Conservation (phyloP, 305 asterid genomes). For the Rubia tinctorum region DNA sequence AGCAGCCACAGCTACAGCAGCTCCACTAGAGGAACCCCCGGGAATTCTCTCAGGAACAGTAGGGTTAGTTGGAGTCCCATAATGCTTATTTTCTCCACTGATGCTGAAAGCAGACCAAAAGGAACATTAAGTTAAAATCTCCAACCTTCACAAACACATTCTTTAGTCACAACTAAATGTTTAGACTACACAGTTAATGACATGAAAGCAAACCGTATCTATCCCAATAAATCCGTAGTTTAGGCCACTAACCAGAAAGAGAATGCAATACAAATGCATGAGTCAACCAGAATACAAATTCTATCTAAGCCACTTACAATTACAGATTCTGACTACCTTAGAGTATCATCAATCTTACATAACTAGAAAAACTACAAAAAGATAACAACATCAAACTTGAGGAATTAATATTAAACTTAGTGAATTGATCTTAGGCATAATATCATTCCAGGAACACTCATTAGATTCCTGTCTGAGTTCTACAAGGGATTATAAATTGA, state of each 20-base stretch:
- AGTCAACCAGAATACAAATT: not conserved
- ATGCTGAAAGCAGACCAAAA: conserved; percentile 39
- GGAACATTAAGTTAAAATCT: conserved; percentile 5
- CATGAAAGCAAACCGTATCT: not conserved
- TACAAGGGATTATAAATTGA: not conserved
- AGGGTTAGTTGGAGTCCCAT: conserved; percentile 91
- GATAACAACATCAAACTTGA: not conserved
- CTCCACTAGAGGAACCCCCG: conserved; percentile 98
- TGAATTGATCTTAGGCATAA: not conserved
- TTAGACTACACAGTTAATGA: not conserved
- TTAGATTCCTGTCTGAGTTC: not conserved
- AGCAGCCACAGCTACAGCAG: conserved; percentile 96
- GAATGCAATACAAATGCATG: not conserved
- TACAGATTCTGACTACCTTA: not conserved
- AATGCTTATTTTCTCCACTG: conserved; percentile 87
- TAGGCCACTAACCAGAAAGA: not conserved
- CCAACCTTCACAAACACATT: not conserved
- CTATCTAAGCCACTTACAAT: not conserved
- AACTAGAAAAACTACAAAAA: not conserved
- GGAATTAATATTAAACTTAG: not conserved
- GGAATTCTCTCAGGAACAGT: conserved; percentile 67
- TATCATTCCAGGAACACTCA: not conserved
- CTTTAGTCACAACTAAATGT: not conserved
- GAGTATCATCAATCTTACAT: not conserved
- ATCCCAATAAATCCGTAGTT: not conserved